A percentile compares a stretch with the other conserved stretches of the same genome.
These are phyloP conservation scores for Teratosphaeria epicoccoides DNA, from an alignment of 2,329 filamentous ascomycete species.

Conservation along the genomic window DNA sequence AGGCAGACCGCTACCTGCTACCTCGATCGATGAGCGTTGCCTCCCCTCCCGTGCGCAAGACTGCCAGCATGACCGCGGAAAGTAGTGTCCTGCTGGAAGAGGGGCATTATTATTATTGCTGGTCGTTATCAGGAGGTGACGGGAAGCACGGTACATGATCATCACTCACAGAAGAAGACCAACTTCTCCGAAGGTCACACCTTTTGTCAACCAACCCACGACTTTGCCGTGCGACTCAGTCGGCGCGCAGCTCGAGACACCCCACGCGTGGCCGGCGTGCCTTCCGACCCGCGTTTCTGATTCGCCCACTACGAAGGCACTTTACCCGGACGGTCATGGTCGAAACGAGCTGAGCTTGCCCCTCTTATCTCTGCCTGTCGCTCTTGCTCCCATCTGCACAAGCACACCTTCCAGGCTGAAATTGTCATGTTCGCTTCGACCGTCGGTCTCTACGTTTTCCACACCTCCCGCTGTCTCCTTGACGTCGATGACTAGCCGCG, in stretches of 20 bases:
- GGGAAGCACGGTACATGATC: too few relatives aligned
- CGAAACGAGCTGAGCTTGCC: not conserved
- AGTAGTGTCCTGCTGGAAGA: too few relatives aligned
- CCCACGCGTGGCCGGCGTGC: not conserved
- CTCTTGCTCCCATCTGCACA: not conserved
- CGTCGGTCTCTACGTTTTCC: not conserved
- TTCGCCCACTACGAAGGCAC: not conserved
- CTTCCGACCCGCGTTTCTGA: not conserved
- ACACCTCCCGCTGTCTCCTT: not conserved
- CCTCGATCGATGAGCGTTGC: too few relatives aligned
- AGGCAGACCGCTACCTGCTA: too few relatives aligned
- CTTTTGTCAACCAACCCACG: not conserved
- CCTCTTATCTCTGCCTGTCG: not conserved
- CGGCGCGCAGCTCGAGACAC: not conserved
- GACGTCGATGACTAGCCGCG: not conserved
- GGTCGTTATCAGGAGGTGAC: too few relatives aligned
- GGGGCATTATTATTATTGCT: too few relatives aligned
- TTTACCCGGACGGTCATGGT: not conserved
- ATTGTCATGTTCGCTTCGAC: not conserved
- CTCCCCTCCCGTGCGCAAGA: too few relatives aligned
- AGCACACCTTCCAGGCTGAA: not conserved
- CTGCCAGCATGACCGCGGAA: too few relatives aligned
- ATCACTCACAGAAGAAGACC: too few relatives aligned
- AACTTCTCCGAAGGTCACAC: not conserved
- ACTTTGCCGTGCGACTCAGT: not conserved